Evolutionary conservation across 805 yeast species (phyloP), one percentile per base, ranked within the genome.

Genomic region (Schizosaccharomyces japonicus): DNA sequence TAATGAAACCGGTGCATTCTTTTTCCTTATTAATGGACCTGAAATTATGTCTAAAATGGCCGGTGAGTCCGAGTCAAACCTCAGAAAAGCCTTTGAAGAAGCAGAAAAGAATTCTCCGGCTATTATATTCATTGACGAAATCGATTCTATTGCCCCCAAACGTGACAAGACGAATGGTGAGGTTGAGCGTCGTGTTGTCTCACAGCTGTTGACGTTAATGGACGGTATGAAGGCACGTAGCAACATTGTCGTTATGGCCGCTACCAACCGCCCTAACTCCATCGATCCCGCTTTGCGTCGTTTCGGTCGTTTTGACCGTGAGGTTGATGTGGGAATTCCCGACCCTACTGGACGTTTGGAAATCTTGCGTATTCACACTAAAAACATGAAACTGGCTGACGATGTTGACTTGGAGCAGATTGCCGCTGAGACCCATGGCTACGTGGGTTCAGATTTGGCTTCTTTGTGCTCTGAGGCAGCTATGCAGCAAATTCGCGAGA

Each of bases 201-300:
- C 96, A 28, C 98, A 90, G 68, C 73, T 90, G 60, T 75, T 90
- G 62, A 90, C 99, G 17, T 72, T 90, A 56, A 90, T 90, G 99
- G 99, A 90, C 62, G 99, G 98, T 71, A 90, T 90, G 98, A 87
- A 87, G 67, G 94, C 96, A n/a, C 78, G 98, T 66, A 80, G 96
- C 36, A 90, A 90, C 61, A 80, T 83, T 56, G 98, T 90, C 52
- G 99, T 90, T 49, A 90, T 90, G 66, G 99, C 98, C 49, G 99
- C 99, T 32, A 90, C 90, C 48, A 79, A 79, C 66, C 71, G 90
- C 63, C 90, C 90, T 53, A 80, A 79, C 66, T 76, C 84, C 17
- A 79, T 79, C 58, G 90, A 79, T 58, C 85, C 90, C 44, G 90
- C 90, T 21, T 68, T 79, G 55, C 76, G 90, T 66, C 75, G 90